phyloP scores from a whole-genome alignment of 2,329 filamentous ascomycete genomes.

The Clarireedia paspali region DNA sequence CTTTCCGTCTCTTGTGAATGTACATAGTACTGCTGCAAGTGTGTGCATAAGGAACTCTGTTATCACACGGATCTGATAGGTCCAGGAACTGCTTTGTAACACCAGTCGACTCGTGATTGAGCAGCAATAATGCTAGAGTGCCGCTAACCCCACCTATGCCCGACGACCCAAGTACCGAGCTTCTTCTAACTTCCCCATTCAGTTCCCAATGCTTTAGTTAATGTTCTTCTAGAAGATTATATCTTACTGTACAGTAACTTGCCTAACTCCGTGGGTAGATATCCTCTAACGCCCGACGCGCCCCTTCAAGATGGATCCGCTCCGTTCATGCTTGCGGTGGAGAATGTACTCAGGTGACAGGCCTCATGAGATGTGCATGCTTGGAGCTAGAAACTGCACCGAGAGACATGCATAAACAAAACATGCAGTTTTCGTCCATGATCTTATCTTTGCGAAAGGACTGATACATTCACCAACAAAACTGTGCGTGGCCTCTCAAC shows the following conservation, averaged over 20 bases:
- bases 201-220: background rate
- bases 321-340: too few species aligned
- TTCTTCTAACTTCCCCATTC: background rate
- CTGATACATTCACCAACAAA: too few species aligned
- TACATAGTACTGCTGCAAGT: background rate
- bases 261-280: background rate
- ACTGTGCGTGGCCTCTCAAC: too few species aligned
- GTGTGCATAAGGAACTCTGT: conserved; percentile 5
- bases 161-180: background rate
- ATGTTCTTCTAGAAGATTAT: background rate
- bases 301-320: background rate
- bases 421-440: too few species aligned
- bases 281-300: background rate
- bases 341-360: too few species aligned
- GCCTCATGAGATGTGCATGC: too few species aligned
- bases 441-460: too few species aligned
- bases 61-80: conserved; percentile 6
- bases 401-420: too few species aligned
- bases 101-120: too few species aligned
- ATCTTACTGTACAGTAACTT: background rate
- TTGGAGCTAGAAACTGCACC: too few species aligned
- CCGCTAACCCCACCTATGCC: background rate
- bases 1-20: background rate
- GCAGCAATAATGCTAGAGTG: too few species aligned
- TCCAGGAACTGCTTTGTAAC: background rate